A percentile compares a stretch with the other conserved stretches of the same genome.
Conservation (phyloP, 2,329 filamentous ascomycete species). For the Pseudocercospora musae region DNA sequence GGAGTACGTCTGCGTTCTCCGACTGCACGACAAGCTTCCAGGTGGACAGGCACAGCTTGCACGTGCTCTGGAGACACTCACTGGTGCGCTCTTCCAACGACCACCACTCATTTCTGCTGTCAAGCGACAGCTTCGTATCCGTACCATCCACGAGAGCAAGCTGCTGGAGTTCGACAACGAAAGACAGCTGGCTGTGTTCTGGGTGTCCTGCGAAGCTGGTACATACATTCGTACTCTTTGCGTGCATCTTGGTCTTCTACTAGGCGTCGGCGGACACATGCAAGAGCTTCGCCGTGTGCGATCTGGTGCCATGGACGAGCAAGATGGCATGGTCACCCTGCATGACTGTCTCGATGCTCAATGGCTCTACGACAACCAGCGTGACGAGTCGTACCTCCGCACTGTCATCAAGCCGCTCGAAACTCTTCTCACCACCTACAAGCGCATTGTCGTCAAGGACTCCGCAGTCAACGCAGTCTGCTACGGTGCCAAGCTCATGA, state of each 20-base stretch:
- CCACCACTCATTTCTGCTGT: slow-evolving; percentile 97
- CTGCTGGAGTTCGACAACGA: slow-evolving; percentile 96
- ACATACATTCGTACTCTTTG: slow-evolving; percentile 98
- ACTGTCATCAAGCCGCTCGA: slow-evolving; percentile 89
- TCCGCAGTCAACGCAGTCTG: slow-evolving; percentile 94
- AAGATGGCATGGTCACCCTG: slow-evolving; percentile 82
- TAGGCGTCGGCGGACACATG: slow-evolving; percentile 93
- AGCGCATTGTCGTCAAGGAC: slow-evolving; percentile 93
- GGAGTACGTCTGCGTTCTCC: slow-evolving; percentile 95
- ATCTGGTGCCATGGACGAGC: slow-evolving; percentile 92
- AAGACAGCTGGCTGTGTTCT: slow-evolving; percentile 94
- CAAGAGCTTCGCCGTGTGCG: slow-evolving; percentile 93
- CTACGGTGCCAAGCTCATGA: slow-evolving; percentile 98
- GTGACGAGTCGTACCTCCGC: slow-evolving; percentile 89
- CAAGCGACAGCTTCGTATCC: slow-evolving; percentile 96
- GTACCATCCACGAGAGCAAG: slow-evolving; percentile 97
- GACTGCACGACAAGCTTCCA: slow-evolving; percentile 91
- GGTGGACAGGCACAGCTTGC: slow-evolving; percentile 91
- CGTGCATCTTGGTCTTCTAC: slow-evolving; percentile 77
- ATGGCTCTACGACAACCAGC: slow-evolving; percentile 92
- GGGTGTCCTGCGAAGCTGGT: slow-evolving; percentile 97
- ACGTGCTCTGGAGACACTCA: slow-evolving; percentile 90
- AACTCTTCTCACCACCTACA: slow-evolving; percentile 87
- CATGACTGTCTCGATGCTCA: slow-evolving; percentile 96
- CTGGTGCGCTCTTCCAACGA: slow-evolving; percentile 93